Percentiles rank a stretch among this genome's conserved stretches.
Conservation (phyloP, 2,329 filamentous ascomycete species). For the Aspergillus versicolor region DNA sequence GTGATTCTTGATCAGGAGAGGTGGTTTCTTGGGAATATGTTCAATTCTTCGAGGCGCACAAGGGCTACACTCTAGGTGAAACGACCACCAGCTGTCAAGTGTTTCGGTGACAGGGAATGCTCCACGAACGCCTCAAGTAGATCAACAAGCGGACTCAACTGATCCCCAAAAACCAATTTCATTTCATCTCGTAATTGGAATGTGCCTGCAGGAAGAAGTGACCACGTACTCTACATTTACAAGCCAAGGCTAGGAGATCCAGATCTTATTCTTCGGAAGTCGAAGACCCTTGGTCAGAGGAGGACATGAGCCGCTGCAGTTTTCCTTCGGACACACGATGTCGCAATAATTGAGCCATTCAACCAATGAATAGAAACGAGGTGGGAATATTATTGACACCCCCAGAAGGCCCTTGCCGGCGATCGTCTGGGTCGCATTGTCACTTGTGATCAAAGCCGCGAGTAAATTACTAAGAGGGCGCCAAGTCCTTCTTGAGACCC, state of each 20-base stretch:
- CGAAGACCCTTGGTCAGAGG: background rate
- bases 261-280: background rate
- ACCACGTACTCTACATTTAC: background rate
- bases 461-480: background rate
- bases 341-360: background rate
- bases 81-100: background rate
- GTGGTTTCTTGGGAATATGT: too few relatives aligned
- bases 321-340: background rate
- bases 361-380: background rate
- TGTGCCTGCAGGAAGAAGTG: background rate
- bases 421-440: background rate
- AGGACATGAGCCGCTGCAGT: background rate
- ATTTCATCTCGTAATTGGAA: too few relatives aligned
- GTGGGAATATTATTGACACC: background rate
- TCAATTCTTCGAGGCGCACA: too few relatives aligned
- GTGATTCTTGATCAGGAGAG: too few relatives aligned
- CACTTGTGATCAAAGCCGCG: background rate
- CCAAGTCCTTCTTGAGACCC: background rate
- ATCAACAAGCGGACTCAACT: background rate
- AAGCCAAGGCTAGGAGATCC: background rate
- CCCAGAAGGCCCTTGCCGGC: background rate
- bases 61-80: constrained; percentile 5
- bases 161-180: too few relatives aligned
- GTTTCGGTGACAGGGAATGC: background rate
- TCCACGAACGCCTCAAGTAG: constrained; percentile 4